Base-by-base conservation (phyloP, 139 green algal species). In the Haematococcus sp. region DNA sequence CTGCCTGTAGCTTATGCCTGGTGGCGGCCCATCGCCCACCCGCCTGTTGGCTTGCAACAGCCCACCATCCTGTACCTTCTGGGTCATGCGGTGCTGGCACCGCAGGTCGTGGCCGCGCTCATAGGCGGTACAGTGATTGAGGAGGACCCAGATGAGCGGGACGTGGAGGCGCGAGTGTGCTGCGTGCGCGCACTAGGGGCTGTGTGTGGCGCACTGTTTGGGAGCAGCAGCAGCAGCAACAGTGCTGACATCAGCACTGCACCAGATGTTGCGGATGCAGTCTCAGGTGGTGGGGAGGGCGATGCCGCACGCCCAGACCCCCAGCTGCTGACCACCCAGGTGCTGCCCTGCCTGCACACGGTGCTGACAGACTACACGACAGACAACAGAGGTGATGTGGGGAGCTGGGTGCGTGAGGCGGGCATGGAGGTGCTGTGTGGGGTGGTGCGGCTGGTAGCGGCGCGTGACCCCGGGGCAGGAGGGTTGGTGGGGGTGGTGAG, bases 341-440 rank as follows among this genome's bases (percentile, higher is more conserved):
- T 84, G 16, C 33, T 88, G 60, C 83, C 77, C 25, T 52, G 60
- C 1, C 78, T 98, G 63, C 67, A 94, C 59, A 52, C 40, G 16
- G 83, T 83, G 2, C 63, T 97, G 70, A 79, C 88, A 19, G 96
- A 99, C 74, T 99, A 98, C 84, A 91, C 83, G 46, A 90, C 85
- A 9, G 96, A 99, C 85, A 94, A 96, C 76, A 84, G 93, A 7
- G 96, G 96, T 0, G 96, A 99, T 67, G 92, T 99, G 52, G 96
- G 96, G 30, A 95, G 87, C 76, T 97, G 92, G 91, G 92, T 98
- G 73, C 83, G 96, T 0, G 90, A 97, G 74, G 94, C 91, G 7
- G 89, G 92, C 17, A 96, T 98, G 83, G 64, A 81, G 15, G 83
- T 77, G 31, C n/a, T 85, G 34, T 56, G 40, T 2, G 20, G 46